Evolutionary conservation across 345 rosid genomes (phyloP), one percentile per base, ranked within the genome.

Genomic region (Aquilaria yunnanensis): DNA sequence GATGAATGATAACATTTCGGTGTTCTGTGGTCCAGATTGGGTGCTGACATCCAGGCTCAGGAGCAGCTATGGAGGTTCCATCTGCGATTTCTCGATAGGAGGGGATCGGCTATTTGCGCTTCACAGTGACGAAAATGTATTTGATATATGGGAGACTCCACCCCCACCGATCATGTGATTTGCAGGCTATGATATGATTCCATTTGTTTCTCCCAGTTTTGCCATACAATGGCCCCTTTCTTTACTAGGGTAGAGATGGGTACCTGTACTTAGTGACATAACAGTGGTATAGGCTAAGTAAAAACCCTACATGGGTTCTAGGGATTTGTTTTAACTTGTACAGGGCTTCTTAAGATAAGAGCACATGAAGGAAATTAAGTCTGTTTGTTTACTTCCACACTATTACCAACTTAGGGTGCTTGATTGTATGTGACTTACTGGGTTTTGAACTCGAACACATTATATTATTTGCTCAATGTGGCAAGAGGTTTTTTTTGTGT

Each of bases 41-140:
- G 89, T 90, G 30, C 70, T 88, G 37, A 93, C 97, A 9, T 93
- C 97, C 5, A 77, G 97, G 79, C 83, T 93, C 14, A 73, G 85
- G 53, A 75, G 82, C 67, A 75, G 88, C 46, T 70, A 83, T 58
- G 98, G 97, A 41, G 96, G 89, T 34, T 90, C 98, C 0, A 90
- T 90, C 2, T 93, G 97, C 5, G 97, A 93, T 78, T 90, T 93
- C 54, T 86, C 96, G 0, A 90, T 93, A 12, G 94, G 95, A 0
- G 97, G 98, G 3, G 96, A 90, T 63, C 75, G 97, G 30, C 84
- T 93, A 60, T 93, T 93, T 65, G 96, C 97, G 2, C 89, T 93
- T 55, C 96, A 88, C 52, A 88, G 93, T 2, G 96, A 94, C 67
- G 96, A 88, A 56, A 94, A 94, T 74, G 96, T 94, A 67, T 88